Evolutionary conservation across 805 yeast genomes (phyloP), one percentile per base, ranked within the genome.

Genomic region (Schizosaccharomyces cryophilus): DNA sequence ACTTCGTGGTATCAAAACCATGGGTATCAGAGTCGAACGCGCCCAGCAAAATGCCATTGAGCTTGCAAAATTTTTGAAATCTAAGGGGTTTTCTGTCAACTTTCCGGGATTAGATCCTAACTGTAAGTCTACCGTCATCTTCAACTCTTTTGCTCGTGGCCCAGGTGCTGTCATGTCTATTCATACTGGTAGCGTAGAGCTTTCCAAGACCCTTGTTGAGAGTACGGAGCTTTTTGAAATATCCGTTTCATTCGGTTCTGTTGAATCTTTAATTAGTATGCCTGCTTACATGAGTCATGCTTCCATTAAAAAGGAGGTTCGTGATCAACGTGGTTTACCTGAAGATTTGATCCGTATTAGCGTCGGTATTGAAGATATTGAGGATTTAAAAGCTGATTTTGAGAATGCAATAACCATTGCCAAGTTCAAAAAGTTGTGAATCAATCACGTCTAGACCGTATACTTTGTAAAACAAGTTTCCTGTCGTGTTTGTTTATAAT

Each of bases 251-350:
- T 89, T 89, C 72, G 97, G 97, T 26, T 85, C 95, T 70, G 95
- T 90, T 63, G 87, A 87, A 74, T 85, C 95, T 19, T 77, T 89
- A 69, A 87, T 89, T 62, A 87, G 95, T 48, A 79, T 89, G 82
- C 97, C 97, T 17, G 87, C 96, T 71, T 80, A 80, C 71, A 89
- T 89, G 96, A 86, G 95, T 5, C 97, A 89, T 69, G 96, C 96
- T n/a, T 84, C 95, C 2, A 89, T 89, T 64, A 95, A 88, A 66
- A 84, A 88, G 30, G 80, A 85, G 68, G 82, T 87, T 3, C 81
- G 96, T 71, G 82, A 82, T 59, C 94, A 85, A 70, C 81, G 97
- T 70, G 87, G 82, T 56, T 82, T 89, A 73, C 95, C 96, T 1
- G 96, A 89, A 71, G 96, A 90, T 69, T 76, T 89, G 68, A 81